These are phyloP conservation scores for Phoma sp. DNA, from an alignment of 2,329 filamentous ascomycete genomes.

Conservation along the genomic window DNA sequence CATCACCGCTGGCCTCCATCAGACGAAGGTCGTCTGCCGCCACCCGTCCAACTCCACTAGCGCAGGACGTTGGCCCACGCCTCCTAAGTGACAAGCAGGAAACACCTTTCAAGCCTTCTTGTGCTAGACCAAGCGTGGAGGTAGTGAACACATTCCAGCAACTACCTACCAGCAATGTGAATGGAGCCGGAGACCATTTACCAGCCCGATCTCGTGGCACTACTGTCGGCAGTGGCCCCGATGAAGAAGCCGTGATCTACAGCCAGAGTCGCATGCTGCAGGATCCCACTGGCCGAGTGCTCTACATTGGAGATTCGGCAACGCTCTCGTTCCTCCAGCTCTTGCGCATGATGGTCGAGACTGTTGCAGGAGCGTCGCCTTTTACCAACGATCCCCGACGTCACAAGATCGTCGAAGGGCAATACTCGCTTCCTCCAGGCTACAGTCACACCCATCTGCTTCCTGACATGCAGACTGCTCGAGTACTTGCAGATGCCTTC, in stretches of 20 bases:
- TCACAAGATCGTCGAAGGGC: slow-evolving; percentile 63
- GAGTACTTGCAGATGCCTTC: slow-evolving; percentile 64
- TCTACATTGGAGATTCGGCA: slow-evolving; percentile 69
- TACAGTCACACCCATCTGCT: slow-evolving; percentile 60
- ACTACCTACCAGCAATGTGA: slow-evolving; percentile 25
- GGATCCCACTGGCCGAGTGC: slow-evolving; percentile 63
- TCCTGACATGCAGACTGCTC: slow-evolving; percentile 62
- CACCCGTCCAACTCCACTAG: slow-evolving; percentile 13
- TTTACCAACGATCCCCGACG: slow-evolving; percentile 65
- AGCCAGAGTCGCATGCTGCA: slow-evolving; percentile 65
- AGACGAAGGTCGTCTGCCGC: slow-evolving; percentile 25
- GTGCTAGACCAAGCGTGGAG: slow-evolving; percentile 34
- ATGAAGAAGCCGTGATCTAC: slow-evolving; percentile 64
- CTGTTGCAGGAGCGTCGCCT: slow-evolving; percentile 59
- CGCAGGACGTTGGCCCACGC: slow-evolving; percentile 11
- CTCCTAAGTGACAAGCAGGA: slow-evolving; percentile 29
- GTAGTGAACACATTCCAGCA: slow-evolving; percentile 33
- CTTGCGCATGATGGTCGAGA: slow-evolving; percentile 66
- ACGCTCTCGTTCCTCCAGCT: slow-evolving; percentile 67
- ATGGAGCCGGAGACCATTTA: slow-evolving; percentile 21
- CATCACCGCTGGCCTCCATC: slow-evolving; percentile 28
- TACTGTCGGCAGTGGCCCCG: slow-evolving; percentile 52
- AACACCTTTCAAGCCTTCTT: slow-evolving; percentile 23
- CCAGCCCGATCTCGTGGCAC: slow-evolving; percentile 42
- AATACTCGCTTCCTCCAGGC: slow-evolving; percentile 56